phyloP scores from a whole-genome alignment of 139 green algal species.

The Tetradesmus obliquus region DNA sequence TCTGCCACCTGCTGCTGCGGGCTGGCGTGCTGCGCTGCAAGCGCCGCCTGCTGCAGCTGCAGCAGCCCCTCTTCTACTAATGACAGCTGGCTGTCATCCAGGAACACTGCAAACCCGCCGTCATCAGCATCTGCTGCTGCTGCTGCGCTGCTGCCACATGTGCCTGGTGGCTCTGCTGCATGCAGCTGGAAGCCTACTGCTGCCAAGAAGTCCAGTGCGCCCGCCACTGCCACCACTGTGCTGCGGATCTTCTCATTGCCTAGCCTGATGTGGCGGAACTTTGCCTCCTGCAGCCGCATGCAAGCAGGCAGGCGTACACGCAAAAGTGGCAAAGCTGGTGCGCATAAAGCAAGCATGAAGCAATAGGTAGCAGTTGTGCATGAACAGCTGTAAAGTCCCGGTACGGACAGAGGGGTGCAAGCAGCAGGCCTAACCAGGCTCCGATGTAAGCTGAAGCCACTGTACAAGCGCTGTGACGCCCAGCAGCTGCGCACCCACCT shows the following conservation, averaged over 20 bases:
- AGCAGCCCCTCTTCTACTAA: not conserved
- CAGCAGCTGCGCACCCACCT: slow-evolving; percentile 15
- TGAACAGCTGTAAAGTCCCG: not conserved
- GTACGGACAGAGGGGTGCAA: not conserved
- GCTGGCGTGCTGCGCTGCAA: not conserved
- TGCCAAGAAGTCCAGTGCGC: slow-evolving; percentile 18
- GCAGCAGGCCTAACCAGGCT: not conserved
- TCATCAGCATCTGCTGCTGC: not conserved
- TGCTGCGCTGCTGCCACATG: not conserved
- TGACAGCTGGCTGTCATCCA: not conserved
- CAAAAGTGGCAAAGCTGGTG: not conserved
- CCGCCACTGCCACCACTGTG: not conserved
- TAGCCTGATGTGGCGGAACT: slow-evolving; percentile 30
- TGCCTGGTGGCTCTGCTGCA: not conserved
- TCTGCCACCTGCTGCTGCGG: not conserved
- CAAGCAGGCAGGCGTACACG: not conserved
- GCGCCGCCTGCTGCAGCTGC: slow-evolving; percentile 15
- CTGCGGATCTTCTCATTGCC: slow-evolving; percentile 18
- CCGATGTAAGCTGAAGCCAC: not conserved
- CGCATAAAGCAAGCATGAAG: not conserved
- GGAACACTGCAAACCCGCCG: slow-evolving; percentile 29
- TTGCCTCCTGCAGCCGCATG: slow-evolving; percentile 17
- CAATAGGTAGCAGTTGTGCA: not conserved
- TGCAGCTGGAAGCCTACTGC: slow-evolving; percentile 35
- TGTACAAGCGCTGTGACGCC: not conserved